These are phyloP conservation scores for Nemania abortiva DNA, from an alignment of 2,329 filamentous ascomycete genomes.

Conservation along the genomic window DNA sequence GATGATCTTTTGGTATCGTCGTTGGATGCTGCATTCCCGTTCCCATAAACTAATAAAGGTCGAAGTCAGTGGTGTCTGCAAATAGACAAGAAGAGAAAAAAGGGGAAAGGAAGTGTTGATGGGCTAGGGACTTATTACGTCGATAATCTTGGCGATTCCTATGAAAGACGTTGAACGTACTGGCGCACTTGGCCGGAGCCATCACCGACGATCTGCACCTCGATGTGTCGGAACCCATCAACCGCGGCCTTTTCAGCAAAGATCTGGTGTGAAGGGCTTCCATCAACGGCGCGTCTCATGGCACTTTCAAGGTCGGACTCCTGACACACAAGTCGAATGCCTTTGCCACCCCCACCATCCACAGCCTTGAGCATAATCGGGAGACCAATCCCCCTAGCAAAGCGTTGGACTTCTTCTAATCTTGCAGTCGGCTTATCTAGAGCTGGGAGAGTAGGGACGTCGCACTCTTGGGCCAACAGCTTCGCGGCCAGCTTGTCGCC, in stretches of 20 bases:
- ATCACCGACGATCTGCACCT: constrained; percentile 68
- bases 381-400: constrained; percentile 53
- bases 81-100: no score
- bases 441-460: constrained; percentile 56
- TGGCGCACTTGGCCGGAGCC: constrained; percentile 68
- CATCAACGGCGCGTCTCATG: constrained; percentile 64
- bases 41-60: constrained; percentile 63
- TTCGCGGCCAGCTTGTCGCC: constrained; percentile 45
- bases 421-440: constrained; percentile 40
- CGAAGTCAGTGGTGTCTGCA: constrained; percentile 4
- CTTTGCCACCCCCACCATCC: constrained; percentile 71
- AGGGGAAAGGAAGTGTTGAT: not conserved
- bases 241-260: constrained; percentile 70
- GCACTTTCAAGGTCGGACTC: constrained; percentile 59
- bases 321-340: constrained; percentile 65
- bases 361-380: constrained; percentile 70
- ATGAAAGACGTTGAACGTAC: constrained; percentile 12
- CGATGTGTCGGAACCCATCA: constrained; percentile 70
- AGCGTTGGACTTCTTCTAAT: constrained; percentile 66
- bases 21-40: constrained; percentile 75
- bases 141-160: no score
- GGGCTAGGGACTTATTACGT: not conserved
- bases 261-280: constrained; percentile 68
- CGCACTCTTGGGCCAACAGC: constrained; percentile 57
- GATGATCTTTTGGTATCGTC: constrained; percentile 74